Percentiles rank a stretch among this genome's conserved stretches.
Evolutionary conservation across 345 rosid genomes (phyloP).

Genomic region (Sisymbrium irio): DNA sequence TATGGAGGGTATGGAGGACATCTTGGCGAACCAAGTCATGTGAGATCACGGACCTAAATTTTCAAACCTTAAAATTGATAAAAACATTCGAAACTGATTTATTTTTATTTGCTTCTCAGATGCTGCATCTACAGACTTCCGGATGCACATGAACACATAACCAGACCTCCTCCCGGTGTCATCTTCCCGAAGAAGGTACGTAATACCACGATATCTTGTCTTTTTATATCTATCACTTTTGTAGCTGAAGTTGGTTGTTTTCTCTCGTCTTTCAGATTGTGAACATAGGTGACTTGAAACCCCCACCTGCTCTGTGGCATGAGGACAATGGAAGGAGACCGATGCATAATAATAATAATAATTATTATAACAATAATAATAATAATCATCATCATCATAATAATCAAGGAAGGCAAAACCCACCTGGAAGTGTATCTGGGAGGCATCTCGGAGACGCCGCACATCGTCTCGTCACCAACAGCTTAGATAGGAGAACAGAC

Average conservation of each 20-base stretch:
- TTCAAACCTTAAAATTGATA: background rate
- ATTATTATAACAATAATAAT: background rate
- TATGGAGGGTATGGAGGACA: constrained; percentile 79
- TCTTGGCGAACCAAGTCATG: constrained; percentile 89
- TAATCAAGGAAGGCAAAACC: constrained; percentile 41
- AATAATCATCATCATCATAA: constrained; percentile 30
- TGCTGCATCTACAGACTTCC: constrained; percentile 85
- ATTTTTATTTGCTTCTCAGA: constrained; percentile 42
- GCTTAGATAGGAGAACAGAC: constrained; percentile 53
- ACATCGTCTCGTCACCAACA: constrained; percentile 66
- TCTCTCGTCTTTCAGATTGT: constrained; percentile 50
- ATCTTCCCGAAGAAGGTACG: constrained; percentile 75
- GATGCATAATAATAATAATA: constrained; percentile 36
- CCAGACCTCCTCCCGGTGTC: constrained; percentile 82
- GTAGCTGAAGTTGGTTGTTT: constrained; percentile 1
- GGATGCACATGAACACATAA: constrained; percentile 68
- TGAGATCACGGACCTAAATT: constrained; percentile 38
- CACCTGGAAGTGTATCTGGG: constrained; percentile 55
- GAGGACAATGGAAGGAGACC: constrained; percentile 75
- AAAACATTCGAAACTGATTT: background rate
- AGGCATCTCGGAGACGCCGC: constrained; percentile 83
- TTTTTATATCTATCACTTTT: background rate
- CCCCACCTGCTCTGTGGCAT: constrained; percentile 83
- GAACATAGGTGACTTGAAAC: constrained; percentile 59
- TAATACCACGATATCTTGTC: background rate